A percentile compares a stretch with the other conserved stretches of the same genome.
Conservation (phyloP, 2,329 filamentous ascomycete genomes). For the Colletotrichum sp. region DNA sequence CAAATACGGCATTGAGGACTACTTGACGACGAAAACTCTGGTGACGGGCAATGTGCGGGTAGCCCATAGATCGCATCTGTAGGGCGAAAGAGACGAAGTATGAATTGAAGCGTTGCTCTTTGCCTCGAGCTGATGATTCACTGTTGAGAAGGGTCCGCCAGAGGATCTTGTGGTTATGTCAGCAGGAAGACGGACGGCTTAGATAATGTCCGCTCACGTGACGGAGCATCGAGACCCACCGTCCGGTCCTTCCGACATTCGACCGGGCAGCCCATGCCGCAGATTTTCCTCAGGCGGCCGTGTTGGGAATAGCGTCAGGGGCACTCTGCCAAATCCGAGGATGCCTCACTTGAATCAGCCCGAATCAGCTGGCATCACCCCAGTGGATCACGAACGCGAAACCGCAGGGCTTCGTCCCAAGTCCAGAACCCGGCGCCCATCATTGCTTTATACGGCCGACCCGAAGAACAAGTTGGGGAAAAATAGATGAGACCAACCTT, state of each 20-base stretch:
- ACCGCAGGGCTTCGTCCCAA: background rate
- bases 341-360: background rate
- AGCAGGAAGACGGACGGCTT: background rate
- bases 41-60: background rate
- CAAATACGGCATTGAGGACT: slow-evolving; percentile 78
- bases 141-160: background rate
- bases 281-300: background rate
- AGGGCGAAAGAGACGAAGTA: background rate
- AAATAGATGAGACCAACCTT: background rate
- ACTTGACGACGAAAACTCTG: slow-evolving; percentile 70
- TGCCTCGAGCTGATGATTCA: background rate
- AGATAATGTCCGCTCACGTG: background rate
- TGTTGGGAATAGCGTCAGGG: background rate
- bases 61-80: background rate
- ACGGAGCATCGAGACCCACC: background rate
- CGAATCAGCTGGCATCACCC: background rate
- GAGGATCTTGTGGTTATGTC: background rate
- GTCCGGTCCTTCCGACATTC: background rate
- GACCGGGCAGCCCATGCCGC: background rate
- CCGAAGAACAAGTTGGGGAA: background rate
- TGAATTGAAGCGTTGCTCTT: background rate
- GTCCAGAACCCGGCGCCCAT: background rate
- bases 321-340: background rate
- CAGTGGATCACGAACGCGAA: background rate
- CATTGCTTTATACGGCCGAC: background rate